Percentiles rank a stretch among this genome's conserved stretches.
phyloP scores from a whole-genome alignment of 2,329 filamentous ascomycete species.

The Botryosphaeria dothidea region DNA sequence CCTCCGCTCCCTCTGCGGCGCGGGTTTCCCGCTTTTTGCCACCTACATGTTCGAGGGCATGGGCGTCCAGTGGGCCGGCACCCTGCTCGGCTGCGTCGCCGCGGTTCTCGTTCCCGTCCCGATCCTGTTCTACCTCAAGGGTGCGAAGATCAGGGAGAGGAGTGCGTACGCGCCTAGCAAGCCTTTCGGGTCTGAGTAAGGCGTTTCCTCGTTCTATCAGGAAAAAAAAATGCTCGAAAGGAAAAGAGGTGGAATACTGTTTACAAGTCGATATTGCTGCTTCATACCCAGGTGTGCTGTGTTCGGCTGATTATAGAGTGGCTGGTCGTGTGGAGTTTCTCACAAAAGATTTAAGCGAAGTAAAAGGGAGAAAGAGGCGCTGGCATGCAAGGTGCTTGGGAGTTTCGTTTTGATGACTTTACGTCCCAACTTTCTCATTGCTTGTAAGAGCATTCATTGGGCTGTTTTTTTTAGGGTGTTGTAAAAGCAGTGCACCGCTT shows the following conservation, averaged over 20 bases:
- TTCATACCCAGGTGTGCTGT: not conserved
- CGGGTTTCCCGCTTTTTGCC: conserved; percentile 56
- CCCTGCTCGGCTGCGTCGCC: conserved; percentile 47
- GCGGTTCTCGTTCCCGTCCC: conserved; percentile 46
- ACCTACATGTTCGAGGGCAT: conserved; percentile 58
- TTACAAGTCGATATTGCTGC: not conserved
- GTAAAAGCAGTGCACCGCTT: not conserved
- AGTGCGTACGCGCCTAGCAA: conserved; percentile 44
- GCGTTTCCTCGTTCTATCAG: not conserved
- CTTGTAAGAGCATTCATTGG: not conserved
- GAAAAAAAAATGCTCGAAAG: not conserved
- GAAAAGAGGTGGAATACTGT: not conserved
- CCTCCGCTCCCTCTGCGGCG: conserved; percentile 52
- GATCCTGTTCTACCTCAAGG: conserved; percentile 45
- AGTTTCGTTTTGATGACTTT: not conserved
- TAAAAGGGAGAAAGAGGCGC: not conserved
- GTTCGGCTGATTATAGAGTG: not conserved
- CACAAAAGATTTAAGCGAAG: not conserved
- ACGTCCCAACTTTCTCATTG: not conserved
- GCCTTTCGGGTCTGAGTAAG: not conserved
- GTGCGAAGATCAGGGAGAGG: conserved; percentile 45
- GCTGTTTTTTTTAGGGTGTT: not conserved
- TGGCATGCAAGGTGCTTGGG: not conserved
- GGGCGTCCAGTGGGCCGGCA: conserved; percentile 51
- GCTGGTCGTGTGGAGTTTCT: not conserved